Evolutionary conservation across 352 stramenopile species (phyloP), one percentile per base, ranked within the genome.

Genomic region (Halophytophthora polymorphica): DNA sequence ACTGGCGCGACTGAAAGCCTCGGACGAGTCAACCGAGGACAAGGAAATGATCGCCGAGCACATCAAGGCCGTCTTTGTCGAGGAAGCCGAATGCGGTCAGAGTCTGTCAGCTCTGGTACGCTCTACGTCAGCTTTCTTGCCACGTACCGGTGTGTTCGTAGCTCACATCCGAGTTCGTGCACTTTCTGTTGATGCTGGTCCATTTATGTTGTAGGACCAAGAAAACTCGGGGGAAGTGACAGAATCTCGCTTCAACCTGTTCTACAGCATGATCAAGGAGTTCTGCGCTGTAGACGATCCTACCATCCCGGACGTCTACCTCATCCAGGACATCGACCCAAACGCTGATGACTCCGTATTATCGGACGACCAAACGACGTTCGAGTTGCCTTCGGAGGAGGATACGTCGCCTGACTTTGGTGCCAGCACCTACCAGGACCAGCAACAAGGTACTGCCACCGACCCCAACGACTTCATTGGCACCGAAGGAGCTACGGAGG

Each of bases 241-340:
- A 19, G 28, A 46, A 33, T 34, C 28, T 12, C 38, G 42, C 22
- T 61, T 61, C 45, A 23, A 39, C 18, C 28, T 61, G 28, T 61
- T 61, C 40, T 61, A 61, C 25, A 38, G 34, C 19, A 50, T 54
- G 45, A 61, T 61, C 45, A 53, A 61, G 28, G 40, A 55, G 29
- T 49, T 48, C 12, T 61, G 53, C 45, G 41, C 45, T 13, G 8
- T 56, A 7, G 19, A 46, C 5, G 46, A 61, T 25, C 31, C 38
- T n/a, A 19, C 29, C 3, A 61, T 61, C 33, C 53, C 53, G 8
- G 37, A 13, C n/a, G 45, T 50, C 29, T 61, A 40, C 40, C 41
- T 44, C 25, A 31, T 31, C 25, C 13, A 45, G 31, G 3, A n/a
- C 18, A 15, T 23, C 37, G 6, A 39, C 25, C 11, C 37, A 13